Percentiles rank a stretch among this genome's conserved stretches.
Evolutionary conservation across 2,329 filamentous ascomycete species (phyloP).

Genomic region (Aspergillus nomiae): DNA sequence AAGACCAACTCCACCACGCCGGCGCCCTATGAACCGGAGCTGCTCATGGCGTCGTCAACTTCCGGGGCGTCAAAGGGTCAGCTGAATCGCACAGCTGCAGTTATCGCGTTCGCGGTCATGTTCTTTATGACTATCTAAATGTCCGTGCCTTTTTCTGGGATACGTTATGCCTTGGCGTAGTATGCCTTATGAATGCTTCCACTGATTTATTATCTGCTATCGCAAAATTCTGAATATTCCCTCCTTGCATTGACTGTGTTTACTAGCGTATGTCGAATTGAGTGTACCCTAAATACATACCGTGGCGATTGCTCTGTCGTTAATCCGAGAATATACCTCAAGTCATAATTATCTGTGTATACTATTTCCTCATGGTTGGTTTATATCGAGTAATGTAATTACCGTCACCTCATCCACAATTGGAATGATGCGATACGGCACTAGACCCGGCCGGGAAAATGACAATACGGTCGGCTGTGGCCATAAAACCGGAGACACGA

Average conservation of each 20-base stretch:
- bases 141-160: not conserved
- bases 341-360: too few relatives aligned
- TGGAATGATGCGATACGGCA: not conserved
- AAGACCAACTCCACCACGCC: slow-evolving; percentile 48
- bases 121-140: slow-evolving; percentile 11
- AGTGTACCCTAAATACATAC: not conserved
- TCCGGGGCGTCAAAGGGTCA: slow-evolving; percentile 4
- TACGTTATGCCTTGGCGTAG: not conserved
- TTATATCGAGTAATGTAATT: not conserved
- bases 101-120: slow-evolving; percentile 1
- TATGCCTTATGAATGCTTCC: not conserved
- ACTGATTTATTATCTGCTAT: not conserved
- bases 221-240: not conserved
- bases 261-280: not conserved
- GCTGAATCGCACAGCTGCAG: slow-evolving; percentile 7
- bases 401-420: not conserved
- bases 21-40: slow-evolving; percentile 10
- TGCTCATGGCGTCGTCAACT: slow-evolving; percentile 3
- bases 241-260: not conserved
- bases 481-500: not conserved
- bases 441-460: not conserved
- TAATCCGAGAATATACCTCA: too few relatives aligned
- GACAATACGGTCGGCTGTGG: not conserved
- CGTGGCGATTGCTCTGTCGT: not conserved
- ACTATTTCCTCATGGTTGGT: too few relatives aligned